Evolutionary conservation across 176 grass and related monocot species (phyloP).

Genomic region (Metroxylon sagu): DNA sequence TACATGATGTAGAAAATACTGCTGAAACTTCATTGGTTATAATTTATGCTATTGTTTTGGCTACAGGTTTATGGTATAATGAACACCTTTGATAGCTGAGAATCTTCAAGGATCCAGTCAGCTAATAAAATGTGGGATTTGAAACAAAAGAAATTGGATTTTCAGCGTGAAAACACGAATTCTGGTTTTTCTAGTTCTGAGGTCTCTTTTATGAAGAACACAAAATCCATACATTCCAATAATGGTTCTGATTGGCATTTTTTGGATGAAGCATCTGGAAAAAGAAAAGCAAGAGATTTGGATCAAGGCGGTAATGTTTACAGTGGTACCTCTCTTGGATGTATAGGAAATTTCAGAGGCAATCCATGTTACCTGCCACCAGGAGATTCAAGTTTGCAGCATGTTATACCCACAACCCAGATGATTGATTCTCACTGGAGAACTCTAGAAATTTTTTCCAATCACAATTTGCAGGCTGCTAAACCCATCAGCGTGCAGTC

Average conservation of each 20-base stretch:
- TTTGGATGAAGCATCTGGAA: constrained; percentile 4
- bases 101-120: too few relatives aligned
- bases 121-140: neutral
- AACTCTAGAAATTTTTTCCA: neutral
- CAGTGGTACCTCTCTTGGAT: neutral
- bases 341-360: neutral
- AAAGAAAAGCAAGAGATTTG: constrained; percentile 2
- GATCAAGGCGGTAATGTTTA: neutral
- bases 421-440: neutral
- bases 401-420: neutral
- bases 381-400: constrained; percentile 1
- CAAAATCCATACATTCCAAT: neutral
- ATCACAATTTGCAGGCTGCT: neutral
- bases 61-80: too few relatives aligned
- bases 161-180: constrained; percentile 3
- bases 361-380: neutral
- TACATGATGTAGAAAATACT: too few relatives aligned
- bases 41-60: too few relatives aligned
- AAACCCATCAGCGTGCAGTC: neutral
- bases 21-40: too few relatives aligned
- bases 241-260: neutral
- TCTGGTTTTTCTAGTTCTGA: too few relatives aligned
- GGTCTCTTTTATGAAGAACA: too few relatives aligned
- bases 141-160: neutral
- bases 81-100: too few relatives aligned